phyloP scores from a whole-genome alignment of 1,139 yeast species.

The Taiozyma sp. region DNA sequence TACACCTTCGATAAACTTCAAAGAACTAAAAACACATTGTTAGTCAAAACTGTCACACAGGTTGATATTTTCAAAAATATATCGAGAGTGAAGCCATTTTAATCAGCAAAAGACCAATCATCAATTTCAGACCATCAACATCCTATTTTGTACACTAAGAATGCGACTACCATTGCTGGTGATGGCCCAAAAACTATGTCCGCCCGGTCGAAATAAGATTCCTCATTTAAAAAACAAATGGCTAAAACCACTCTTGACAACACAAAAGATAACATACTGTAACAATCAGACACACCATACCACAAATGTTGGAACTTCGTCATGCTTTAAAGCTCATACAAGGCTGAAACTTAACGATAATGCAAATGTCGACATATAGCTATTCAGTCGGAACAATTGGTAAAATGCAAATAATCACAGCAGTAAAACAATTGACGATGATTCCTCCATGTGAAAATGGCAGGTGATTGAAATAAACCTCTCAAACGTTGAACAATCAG shows the following conservation, averaged over 20 bases:
- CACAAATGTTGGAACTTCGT: not conserved
- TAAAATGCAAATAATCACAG: constrained; percentile 66
- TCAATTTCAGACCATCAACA: constrained; percentile 52
- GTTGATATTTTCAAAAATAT: not conserved
- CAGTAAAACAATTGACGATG: constrained; percentile 21
- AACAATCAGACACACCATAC: not conserved
- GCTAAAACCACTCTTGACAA: constrained; percentile 10
- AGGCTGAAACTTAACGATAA: constrained; percentile 82
- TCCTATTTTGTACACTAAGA: constrained; percentile 61
- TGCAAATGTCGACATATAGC: constrained; percentile 66
- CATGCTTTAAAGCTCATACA: constrained; percentile 52
- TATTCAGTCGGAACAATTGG: constrained; percentile 85
- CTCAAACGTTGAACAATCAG: not conserved
- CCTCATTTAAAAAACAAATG: constrained; percentile 36
- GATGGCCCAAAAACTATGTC: constrained; percentile 48
- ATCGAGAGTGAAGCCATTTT: not conserved
- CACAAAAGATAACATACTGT: not conserved
- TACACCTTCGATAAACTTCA: not conserved
- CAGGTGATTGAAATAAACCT: not conserved
- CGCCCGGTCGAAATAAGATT: constrained; percentile 70
- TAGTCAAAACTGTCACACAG: not conserved
- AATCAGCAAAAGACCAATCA: constrained; percentile 49
- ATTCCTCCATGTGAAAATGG: not conserved
- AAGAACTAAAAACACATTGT: not conserved
- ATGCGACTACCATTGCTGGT: constrained; percentile 55